A percentile compares a stretch with the other conserved stretches of the same genome.
These are phyloP conservation scores for Alternaria brassicicola DNA, from an alignment of 2,329 filamentous ascomycete genomes.

Conservation along the genomic window DNA sequence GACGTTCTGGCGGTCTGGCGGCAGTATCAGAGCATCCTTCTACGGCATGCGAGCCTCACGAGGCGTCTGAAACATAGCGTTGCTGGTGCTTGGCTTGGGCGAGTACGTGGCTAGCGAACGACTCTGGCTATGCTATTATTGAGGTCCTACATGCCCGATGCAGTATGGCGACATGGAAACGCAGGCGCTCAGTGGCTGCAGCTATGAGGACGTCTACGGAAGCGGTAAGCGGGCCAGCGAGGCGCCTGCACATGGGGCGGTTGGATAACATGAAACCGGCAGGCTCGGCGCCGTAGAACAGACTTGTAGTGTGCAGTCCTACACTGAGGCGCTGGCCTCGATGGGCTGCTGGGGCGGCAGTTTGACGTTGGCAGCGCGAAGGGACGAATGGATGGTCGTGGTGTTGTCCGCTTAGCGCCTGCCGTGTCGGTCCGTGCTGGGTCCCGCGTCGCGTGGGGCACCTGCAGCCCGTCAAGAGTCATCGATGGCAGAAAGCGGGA, in stretches of 20 bases:
- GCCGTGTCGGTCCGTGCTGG: constrained; percentile 30
- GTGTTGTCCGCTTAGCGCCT: constrained; percentile 41
- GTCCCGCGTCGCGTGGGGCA: constrained; percentile 25
- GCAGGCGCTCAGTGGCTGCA: constrained; percentile 36
- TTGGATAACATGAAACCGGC: constrained; percentile 47
- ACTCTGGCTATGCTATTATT: constrained; percentile 33
- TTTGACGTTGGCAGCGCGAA: constrained; percentile 37
- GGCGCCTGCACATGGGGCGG: constrained; percentile 46
- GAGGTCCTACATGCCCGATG: constrained; percentile 22
- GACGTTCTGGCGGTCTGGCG: constrained; percentile 28
- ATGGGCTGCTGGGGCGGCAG: constrained; percentile 38
- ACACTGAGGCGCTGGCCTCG: constrained; percentile 8
- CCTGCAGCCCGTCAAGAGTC: constrained; percentile 40
- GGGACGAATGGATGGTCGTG: constrained; percentile 40
- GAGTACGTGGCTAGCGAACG: constrained; percentile 41
- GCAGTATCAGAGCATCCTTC: constrained; percentile 38
- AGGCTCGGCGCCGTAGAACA: constrained; percentile 25
- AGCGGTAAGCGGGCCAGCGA: constrained; percentile 35
- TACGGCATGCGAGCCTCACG: constrained; percentile 36
- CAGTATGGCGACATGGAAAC: constrained; percentile 20
- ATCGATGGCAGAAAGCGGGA: constrained; percentile 23
- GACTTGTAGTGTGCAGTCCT: constrained; percentile 14
- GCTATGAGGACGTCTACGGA: constrained; percentile 30
- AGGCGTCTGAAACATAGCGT: constrained; percentile 47
- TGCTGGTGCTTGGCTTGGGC: constrained; percentile 32